Evolutionary conservation across 176 grass and related monocot genomes (phyloP).

Genomic region (Neostapfia colusana): DNA sequence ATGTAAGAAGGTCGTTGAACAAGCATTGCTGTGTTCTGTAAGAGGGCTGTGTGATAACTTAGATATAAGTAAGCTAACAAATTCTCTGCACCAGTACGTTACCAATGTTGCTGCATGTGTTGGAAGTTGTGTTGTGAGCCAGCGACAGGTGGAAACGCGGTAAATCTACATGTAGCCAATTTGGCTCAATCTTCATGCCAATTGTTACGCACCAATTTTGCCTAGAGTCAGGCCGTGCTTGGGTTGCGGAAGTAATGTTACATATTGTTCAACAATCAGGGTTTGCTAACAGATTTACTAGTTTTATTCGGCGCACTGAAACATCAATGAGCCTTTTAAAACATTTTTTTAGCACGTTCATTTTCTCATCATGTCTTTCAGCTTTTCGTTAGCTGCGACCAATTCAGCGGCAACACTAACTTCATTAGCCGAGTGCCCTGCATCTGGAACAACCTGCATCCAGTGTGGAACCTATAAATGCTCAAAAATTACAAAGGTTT

Average conservation of each 20-base stretch:
- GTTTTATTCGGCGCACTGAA: slow-evolving; percentile 7
- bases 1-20: slow-evolving; percentile 41
- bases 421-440: slow-evolving; percentile 94
- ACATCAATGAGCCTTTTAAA: background rate
- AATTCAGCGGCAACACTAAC: slow-evolving; percentile 60
- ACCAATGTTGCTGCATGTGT: background rate
- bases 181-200: background rate
- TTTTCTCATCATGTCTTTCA: slow-evolving; percentile 54
- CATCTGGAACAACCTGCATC: slow-evolving; percentile 78
- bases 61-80: slow-evolving; percentile 8
- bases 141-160: too few relatives aligned
- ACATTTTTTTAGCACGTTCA: slow-evolving; percentile 28
- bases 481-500: background rate
- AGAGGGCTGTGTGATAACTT: slow-evolving; percentile 6
- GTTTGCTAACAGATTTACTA: background rate
- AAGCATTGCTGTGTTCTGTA: slow-evolving; percentile 37
- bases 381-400: slow-evolving; percentile 75
- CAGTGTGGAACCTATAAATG: background rate
- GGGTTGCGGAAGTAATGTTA: background rate
- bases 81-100: background rate
- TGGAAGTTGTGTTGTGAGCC: background rate
- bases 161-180: too few relatives aligned
- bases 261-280: slow-evolving; percentile 6
- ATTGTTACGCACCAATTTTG: background rate
- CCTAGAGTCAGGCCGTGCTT: background rate